Conservation (phyloP, 129 eudicot genomes). For the Artemisia annua region DNA sequence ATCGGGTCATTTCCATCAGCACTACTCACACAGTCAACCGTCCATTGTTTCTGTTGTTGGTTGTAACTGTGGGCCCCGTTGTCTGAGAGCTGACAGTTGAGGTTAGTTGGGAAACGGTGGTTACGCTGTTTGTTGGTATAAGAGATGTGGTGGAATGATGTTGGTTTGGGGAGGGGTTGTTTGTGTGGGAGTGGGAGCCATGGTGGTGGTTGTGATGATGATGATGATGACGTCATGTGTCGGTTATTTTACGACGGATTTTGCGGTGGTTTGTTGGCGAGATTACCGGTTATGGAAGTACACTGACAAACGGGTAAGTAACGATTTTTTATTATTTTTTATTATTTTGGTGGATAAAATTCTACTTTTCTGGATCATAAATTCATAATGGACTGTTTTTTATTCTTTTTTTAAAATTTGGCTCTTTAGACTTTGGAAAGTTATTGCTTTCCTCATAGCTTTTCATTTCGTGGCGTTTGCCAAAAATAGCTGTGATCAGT, state of each 20-base stretch:
- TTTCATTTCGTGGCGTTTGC: no score
- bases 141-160: slow-evolving; percentile 16
- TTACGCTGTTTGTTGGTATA: neutral
- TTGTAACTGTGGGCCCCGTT: slow-evolving; percentile 33
- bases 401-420: neutral
- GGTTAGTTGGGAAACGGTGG: slow-evolving; percentile 24
- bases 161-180: slow-evolving; percentile 36
- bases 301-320: neutral
- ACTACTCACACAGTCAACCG: slow-evolving; percentile 73
- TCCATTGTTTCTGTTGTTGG: slow-evolving; percentile 52
- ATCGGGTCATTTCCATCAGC: slow-evolving; percentile 73
- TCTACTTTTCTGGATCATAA: no score
- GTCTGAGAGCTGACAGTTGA: slow-evolving; percentile 48
- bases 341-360: no score
- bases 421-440: neutral
- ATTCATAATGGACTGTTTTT: no score
- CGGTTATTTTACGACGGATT: slow-evolving; percentile 28
- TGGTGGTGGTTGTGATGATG: slow-evolving; percentile 48
- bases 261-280: slow-evolving; percentile 2
- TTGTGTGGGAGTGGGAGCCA: slow-evolving; percentile 15
- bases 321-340: no score
- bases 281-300: slow-evolving; percentile 23
- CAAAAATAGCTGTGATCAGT: no score
- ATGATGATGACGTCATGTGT: slow-evolving; percentile 65
- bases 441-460: no score